Evolutionary conservation across 768 basidiomycete genomes (phyloP).

Genomic region (Hygrophorus pudorinus): DNA sequence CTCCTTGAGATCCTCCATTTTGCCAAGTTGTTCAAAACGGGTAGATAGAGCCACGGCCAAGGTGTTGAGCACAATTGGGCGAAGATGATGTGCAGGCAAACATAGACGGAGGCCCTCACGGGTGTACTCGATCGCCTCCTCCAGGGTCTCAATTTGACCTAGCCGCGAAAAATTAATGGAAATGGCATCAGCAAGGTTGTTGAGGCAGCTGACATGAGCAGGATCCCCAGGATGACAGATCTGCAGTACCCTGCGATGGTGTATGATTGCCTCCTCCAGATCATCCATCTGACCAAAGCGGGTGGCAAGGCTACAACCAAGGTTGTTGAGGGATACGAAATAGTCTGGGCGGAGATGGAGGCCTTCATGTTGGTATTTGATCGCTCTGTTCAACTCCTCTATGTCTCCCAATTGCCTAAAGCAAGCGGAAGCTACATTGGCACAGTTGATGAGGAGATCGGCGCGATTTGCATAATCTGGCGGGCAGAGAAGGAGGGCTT

Average conservation of each 20-base stretch:
- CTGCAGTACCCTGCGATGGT: neutral
- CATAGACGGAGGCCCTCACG: no score
- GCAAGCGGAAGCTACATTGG: no score
- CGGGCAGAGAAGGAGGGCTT: no score
- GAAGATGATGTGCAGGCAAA: constrained; percentile 7
- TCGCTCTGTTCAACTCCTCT: neutral
- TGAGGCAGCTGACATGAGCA: neutral
- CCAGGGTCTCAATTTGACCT: neutral
- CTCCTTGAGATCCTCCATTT: neutral
- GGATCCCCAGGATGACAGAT: neutral
- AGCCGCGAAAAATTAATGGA: neutral
- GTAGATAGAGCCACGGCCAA: neutral
- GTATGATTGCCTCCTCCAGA: no score
- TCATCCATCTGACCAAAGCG: neutral
- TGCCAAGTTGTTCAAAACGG: neutral
- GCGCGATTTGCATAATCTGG: no score
- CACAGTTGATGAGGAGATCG: no score
- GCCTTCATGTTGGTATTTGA: neutral
- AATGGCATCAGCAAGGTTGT: constrained; percentile 1
- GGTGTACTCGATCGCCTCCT: neutral
- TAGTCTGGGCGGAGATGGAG: neutral
- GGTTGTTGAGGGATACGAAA: neutral
- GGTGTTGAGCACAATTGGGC: constrained; percentile 7
- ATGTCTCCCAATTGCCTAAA: neutral
- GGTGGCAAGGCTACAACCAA: neutral